A percentile compares a stretch with the other conserved stretches of the same genome.
These are phyloP conservation scores for carrot (Daucus carota) DNA, from an alignment of 129 eudicot species.

Conservation along the genomic window DNA sequence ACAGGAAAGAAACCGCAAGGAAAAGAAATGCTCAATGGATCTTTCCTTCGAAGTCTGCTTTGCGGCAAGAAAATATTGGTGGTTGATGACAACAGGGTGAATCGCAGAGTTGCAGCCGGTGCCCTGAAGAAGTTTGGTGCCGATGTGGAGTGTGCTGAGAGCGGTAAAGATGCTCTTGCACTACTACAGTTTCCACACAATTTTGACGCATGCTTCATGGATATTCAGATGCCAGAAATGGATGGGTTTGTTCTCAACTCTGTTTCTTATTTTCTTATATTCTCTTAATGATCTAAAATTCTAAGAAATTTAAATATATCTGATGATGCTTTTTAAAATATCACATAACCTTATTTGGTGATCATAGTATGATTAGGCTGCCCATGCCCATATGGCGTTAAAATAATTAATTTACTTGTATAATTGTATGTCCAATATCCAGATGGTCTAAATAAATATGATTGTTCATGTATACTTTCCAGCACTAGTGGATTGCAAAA, in stretches of 20 bases:
- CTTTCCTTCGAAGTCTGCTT: conserved; percentile 50
- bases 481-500: background rate
- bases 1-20: conserved; percentile 38
- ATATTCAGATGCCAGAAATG: conserved; percentile 97
- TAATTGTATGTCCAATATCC: background rate
- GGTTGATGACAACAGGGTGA: conserved; percentile 78
- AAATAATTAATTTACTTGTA: background rate
- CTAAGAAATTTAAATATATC: too few relatives aligned
- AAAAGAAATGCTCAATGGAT: conserved; percentile 42
- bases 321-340: background rate
- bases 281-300: background rate
- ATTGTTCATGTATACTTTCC: background rate
- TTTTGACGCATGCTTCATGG: conserved; percentile 89
- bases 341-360: background rate
- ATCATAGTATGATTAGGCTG: background rate
- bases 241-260: conserved; percentile 50
- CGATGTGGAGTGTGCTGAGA: conserved; percentile 73
- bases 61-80: conserved; percentile 71
- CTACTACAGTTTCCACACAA: conserved; percentile 61
- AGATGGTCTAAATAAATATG: background rate
- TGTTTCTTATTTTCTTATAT: background rate
- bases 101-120: conserved; percentile 89
- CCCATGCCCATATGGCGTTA: background rate
- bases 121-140: conserved; percentile 81
- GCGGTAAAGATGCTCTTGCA: conserved; percentile 72